Evolutionary conservation across 2,329 filamentous ascomycete genomes (phyloP), one percentile per base, ranked within the genome.

Genomic region (Phialocephala sp.): DNA sequence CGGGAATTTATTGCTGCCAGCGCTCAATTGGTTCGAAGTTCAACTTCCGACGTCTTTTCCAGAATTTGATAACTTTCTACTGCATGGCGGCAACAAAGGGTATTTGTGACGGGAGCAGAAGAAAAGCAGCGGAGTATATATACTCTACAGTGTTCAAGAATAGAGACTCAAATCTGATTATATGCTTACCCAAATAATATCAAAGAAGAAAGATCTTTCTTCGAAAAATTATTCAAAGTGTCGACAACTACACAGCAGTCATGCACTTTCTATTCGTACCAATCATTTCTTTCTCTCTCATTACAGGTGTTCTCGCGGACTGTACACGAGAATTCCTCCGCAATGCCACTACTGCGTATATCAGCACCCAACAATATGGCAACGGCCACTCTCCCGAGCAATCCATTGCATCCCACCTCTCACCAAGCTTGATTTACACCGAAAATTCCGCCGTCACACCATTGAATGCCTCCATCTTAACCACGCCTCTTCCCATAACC

Each of bases 361-460:
- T 39, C 35, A 8, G 20, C 14, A n/a, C 35, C 35, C 55, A 57
- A 39, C n/a, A 18, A 12, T 6, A 22, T 22, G 55, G 55, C 8
- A 12, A 18, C 4, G 24, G 18, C 18, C 9, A 36, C n/a, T 37
- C 55, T n/a, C 55, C 36, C 8, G 36, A 22, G 4, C 22, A 22
- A 32, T 18, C 27, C 4, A 18, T 54, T n/a, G 27, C 15, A 5
- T 12, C 20, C 4, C 50, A 41, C n/a, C 52, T 63, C 12, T 56
- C 55, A 2, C 12, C 1, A 1, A 54, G 18, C 47, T 8, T 63
- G 18, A 63, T 52, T 9, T 67, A 66, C 56, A 63, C 57, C 14
- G 67, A 70, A 47, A 70, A 67, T 22, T 57, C 62, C 20, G 41
- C 43, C n/a, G 18, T 58, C n/a, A 55, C 56, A 12, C 55, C 52